Percentiles rank a stretch among this genome's conserved stretches.
phyloP scores from a whole-genome alignment of 495 filamentous ascomycete genomes.

The Cenococcum geophilum region DNA sequence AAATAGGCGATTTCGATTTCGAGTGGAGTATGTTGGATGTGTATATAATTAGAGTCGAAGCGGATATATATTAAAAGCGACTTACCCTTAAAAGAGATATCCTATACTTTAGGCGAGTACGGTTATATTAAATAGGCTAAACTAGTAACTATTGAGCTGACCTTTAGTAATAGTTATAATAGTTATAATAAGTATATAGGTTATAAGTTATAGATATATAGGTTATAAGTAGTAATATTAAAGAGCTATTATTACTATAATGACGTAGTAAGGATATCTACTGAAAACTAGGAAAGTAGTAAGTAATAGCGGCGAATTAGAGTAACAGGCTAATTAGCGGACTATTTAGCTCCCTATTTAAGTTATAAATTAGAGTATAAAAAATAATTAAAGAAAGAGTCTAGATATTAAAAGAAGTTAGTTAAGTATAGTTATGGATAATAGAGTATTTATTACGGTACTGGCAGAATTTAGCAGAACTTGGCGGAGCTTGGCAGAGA shows the following conservation, averaged over 20 bases:
- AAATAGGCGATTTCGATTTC: constrained; percentile 19
- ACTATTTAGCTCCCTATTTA: constrained; percentile 16
- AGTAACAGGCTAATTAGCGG: constrained; percentile 23
- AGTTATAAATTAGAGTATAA: constrained; percentile 3
- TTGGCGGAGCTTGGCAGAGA: too few relatives aligned
- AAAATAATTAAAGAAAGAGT: constrained; percentile 1
- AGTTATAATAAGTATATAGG: neutral
- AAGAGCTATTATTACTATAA: constrained; percentile 12
- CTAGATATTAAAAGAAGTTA: neutral
- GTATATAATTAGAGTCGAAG: neutral
- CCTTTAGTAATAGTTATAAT: constrained; percentile 1
- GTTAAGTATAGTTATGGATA: neutral
- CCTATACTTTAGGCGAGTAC: constrained; percentile 24
- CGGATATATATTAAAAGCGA: constrained; percentile 8
- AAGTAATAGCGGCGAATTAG: constrained; percentile 4
- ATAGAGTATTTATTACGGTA: constrained; percentile 10
- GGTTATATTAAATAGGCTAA: constrained; percentile 15
- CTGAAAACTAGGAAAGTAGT: constrained; percentile 12
- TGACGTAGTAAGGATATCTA: constrained; percentile 12
- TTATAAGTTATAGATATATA: neutral
- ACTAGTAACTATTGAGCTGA: constrained; percentile 16
- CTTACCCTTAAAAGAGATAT: constrained; percentile 8
- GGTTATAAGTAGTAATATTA: constrained; percentile 13
- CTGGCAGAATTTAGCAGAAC: too few relatives aligned
- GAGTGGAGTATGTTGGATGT: constrained; percentile 26